These are phyloP conservation scores for Diplocarpon mali DNA, from an alignment of 2,329 filamentous ascomycete genomes.

Conservation along the genomic window DNA sequence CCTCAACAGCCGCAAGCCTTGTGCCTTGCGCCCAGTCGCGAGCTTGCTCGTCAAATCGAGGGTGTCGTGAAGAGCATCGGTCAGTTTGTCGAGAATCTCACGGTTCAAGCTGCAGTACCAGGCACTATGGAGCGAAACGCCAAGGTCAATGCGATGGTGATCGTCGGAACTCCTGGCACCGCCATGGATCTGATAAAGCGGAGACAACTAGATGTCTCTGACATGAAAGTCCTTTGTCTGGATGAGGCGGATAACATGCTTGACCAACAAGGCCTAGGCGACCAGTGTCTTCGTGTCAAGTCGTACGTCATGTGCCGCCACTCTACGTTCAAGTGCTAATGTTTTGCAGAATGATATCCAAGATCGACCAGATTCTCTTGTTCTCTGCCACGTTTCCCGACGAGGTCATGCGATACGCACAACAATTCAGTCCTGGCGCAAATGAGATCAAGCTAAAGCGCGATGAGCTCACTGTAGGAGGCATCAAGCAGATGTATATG, in stretches of 20 bases:
- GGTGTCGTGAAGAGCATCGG: constrained; percentile 78
- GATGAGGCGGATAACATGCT: constrained; percentile 99
- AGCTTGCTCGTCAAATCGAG: constrained; percentile 89
- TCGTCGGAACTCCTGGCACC: constrained; percentile 91
- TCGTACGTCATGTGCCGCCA: constrained; percentile 40
- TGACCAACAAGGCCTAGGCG: constrained; percentile 86
- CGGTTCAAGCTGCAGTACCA: constrained; percentile 73
- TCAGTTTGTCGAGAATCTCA: constrained; percentile 65
- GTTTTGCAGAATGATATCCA: constrained; percentile 54
- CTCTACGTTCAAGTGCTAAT: constrained; percentile 7
- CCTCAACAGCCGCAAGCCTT: constrained; percentile 70
- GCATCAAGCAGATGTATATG: constrained; percentile 96
- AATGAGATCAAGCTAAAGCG: constrained; percentile 81
- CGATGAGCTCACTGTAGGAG: constrained; percentile 88
- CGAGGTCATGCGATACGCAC: constrained; percentile 73
- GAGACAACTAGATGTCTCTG: constrained; percentile 58
- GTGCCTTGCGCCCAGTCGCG: constrained; percentile 82
- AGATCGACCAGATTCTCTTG: constrained; percentile 71
- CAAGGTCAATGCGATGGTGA: constrained; percentile 62
- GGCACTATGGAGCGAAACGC: constrained; percentile 59
- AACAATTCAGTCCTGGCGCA: constrained; percentile 72
- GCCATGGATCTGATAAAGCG: constrained; percentile 78
- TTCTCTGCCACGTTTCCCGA: constrained; percentile 97
- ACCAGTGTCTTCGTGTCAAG: constrained; percentile 89
- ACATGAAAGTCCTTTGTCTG: constrained; percentile 74